Base-by-base conservation (phyloP, 1,284 basidiomycete species). In the Naganishia liquefaciens region DNA sequence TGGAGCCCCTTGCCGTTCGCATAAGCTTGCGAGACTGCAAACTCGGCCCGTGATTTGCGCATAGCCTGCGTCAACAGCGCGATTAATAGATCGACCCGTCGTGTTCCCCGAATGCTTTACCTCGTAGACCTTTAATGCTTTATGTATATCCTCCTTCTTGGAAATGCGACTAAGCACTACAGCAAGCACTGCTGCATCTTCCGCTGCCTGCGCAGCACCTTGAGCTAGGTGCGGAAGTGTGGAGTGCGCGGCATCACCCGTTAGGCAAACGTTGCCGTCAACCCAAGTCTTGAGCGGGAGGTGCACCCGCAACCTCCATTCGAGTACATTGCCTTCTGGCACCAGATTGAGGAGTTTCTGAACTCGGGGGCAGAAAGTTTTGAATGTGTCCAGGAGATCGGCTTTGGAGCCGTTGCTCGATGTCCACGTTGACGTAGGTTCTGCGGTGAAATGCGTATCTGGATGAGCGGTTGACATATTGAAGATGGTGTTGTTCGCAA, bases 401-500 rank as follows among this genome's bases (percentile, higher is more conserved):
- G 57, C 46, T 63, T 76, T 77, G 57, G 69, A 70, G 9, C 77
- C 77, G 13, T 55, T 58, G 11, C 67, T 66, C 7, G 76, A 73
- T 5, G 77, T 79, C 77, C 77, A 79, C 13, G 73, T 70, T 15
- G 70, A 69, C 6, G 68, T 67, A 5, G 68, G 66, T 62, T 73
- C 73, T 15, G 69, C 68, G 13, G 76, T 75, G 44, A 79, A 76
- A 62, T 73, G 65, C 21, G 71, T 73, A 67, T 78, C 77, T 7
- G 77, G 77, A 65, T 80, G 77, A 0, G 76, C 74, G 25, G 76
- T 77, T 19, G 70, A 72, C 69, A 79, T 75, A 70, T 79, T 79
- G 71, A 76, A 78, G 23, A 77, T 67, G 30, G 70, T 69, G 60
- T 74, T 70, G 19, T 66, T 68, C 23, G 70, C 70, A 50, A 79